Evolutionary conservation across 1,139 yeast species (phyloP), one percentile per base, ranked within the genome.

Genomic region (Schwanniomyces etchellsii): DNA sequence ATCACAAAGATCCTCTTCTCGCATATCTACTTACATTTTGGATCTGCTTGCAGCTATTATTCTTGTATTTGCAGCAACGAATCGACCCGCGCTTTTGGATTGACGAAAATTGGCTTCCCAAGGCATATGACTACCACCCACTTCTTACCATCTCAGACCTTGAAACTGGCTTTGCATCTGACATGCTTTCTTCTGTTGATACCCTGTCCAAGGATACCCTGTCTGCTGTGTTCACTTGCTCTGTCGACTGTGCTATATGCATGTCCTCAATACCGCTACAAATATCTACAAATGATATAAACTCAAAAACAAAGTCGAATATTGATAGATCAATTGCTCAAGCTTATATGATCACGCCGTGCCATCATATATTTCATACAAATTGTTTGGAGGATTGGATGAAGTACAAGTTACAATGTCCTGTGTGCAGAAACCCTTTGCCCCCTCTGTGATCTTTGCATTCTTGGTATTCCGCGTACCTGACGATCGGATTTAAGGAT

Each of bases 381-480:
- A 80, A 74, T 22, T 89, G 97, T 58, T 62, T 89, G 43, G 95
- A 85, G 48, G 77, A 74, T 42, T 89, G 97, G 97, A 86, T 89
- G 96, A 75, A 81, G 53, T 82, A 86, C 47, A 83, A 89, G 46
- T 57, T 89, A 31, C 96, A 88, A 48, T 89, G 97, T 57, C 97
- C 97, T 1, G 93, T 88, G 3, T 89, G 97, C 55, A 70, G 97
- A 45, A 77, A 77, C 38, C 76, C 86, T 16, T 61, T 89, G 28
- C 96, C 96, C 1, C 96, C 96, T 10, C 34, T 46, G 30, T 47
- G 37, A 29, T 11, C 4, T 4, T 23, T 11, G 9, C 9, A 7
- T 23, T 23, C 12, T 23, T 23, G 14, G 7, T 9, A 18, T 18
- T 18, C 21, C 9, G 21, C 10, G 9, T n/a, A n/a, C n/a, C n/a